Evolutionary conservation across 2,329 filamentous ascomycete genomes (phyloP).

Genomic region (Pseudogymnoascus sp.): DNA sequence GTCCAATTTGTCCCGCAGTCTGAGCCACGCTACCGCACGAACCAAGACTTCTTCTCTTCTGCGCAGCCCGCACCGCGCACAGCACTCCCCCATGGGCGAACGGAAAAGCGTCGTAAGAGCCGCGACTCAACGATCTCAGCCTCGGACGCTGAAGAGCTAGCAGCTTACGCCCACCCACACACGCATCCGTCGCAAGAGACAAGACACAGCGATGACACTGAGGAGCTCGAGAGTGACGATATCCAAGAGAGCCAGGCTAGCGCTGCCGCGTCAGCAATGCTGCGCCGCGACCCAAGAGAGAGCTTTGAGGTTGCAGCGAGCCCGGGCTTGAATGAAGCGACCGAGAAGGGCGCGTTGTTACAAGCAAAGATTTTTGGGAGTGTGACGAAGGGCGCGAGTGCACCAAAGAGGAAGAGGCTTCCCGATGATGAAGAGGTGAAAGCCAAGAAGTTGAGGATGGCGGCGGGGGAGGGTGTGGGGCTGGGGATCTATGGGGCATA

Average conservation of each 20-base stretch:
- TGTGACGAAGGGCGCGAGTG: conserved; percentile 44
- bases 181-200: neutral
- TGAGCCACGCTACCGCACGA: conserved; percentile 43
- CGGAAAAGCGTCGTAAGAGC: conserved; percentile 60
- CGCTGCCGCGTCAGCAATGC: conserved; percentile 67
- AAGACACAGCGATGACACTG: conserved; percentile 38
- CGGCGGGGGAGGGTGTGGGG: conserved; percentile 19
- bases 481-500: conserved; percentile 5
- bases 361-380: conserved; percentile 58
- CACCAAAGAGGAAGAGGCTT: conserved; percentile 16
- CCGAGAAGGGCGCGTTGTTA: conserved; percentile 32
- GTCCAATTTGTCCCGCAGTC: conserved; percentile 55
- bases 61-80: conserved; percentile 35
- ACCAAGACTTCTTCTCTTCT: conserved; percentile 16
- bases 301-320: conserved; percentile 30
- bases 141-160: conserved; percentile 33
- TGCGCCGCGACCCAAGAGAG: conserved; percentile 49
- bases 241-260: conserved; percentile 70
- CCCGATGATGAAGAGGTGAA: conserved; percentile 17
- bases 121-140: conserved; percentile 81
- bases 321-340: conserved; percentile 23
- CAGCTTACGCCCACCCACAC: neutral
- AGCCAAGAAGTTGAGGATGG: conserved; percentile 21
- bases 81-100: neutral
- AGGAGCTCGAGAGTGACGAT: conserved; percentile 54